phyloP scores from a whole-genome alignment of 2,329 filamentous ascomycete genomes.

The Epichloe amarillans region DNA sequence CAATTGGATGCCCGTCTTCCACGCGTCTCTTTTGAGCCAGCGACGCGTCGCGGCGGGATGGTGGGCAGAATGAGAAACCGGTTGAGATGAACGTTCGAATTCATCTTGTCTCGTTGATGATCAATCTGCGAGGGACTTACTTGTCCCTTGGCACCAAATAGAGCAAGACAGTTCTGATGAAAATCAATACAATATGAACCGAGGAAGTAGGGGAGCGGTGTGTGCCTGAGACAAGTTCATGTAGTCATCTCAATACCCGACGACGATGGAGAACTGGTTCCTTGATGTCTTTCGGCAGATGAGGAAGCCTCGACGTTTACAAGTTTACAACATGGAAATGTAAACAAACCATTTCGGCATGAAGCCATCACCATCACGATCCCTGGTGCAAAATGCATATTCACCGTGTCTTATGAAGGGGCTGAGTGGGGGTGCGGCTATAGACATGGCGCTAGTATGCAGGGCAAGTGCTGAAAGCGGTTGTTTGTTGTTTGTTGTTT shows the following conservation, averaged over 20 bases:
- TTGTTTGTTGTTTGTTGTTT: no score
- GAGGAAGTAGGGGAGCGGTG: not conserved
- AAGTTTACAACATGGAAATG: not conserved
- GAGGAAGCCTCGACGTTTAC: not conserved
- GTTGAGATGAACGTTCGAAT: no score
- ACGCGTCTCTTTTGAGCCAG: no score
- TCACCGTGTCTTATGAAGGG: not conserved
- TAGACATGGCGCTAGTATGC: no score
- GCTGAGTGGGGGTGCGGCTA: no score
- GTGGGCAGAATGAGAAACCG: no score
- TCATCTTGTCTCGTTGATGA: not conserved
- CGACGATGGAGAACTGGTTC: not conserved
- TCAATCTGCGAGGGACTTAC: not conserved
- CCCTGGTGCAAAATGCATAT: no score
- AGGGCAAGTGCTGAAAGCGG: no score
- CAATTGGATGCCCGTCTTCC: no score
- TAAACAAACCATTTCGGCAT: not conserved
- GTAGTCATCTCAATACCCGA: not conserved
- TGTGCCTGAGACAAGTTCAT: not conserved
- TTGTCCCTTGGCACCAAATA: not conserved
- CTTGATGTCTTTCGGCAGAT: not conserved
- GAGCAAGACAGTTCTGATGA: not conserved
- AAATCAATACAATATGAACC: not conserved
- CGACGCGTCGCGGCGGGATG: no score
- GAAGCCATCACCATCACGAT: not conserved